Evolutionary conservation across 192 early-diverging fungal species (phyloP), one percentile per base, ranked within the genome.

Genomic region (Coemansia sp.): DNA sequence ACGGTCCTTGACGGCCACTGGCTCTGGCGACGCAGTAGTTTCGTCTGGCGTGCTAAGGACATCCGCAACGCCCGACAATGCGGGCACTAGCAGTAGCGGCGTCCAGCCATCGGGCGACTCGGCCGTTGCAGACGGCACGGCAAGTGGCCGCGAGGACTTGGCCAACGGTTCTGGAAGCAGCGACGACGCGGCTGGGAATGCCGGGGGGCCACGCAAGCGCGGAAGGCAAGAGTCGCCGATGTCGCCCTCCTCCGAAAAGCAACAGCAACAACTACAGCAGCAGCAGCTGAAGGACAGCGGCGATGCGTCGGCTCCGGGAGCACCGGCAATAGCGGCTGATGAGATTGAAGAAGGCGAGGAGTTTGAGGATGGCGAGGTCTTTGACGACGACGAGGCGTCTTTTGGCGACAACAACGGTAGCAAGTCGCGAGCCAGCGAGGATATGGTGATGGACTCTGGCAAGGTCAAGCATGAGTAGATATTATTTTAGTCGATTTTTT

Each of bases 351-450:
- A 68, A 9, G 68, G 68, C 18, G 77, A 80, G 20, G 71, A 68
- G 62, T 71, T 71, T 0, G 77, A 80, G 24, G 76, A 80, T 32
- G 77, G 77, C 42, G 77, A 80, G 29, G 72, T 80, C 16, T 64
- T 78, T 39, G 75, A 78, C 47, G 70, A 78, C 30, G 77, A 79
- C 29, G 71, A 28, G 35, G 47, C 68, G 4, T 14, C 73, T 32
- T 45, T 56, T n/a, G 29, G 34, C 0, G 67, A 42, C 39, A 42
- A 42, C 13, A 42, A 68, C 28, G 52, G 32, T 42, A 52, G 24
- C 54, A 79, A 73, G 58, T 32, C 77, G 62, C 77, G 52, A 23
- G 61, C 60, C 8, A 61, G 62, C 60, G 77, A 80, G 20, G 77
- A 80, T n/a, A 57, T 79, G 20, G 77, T 74, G 18, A 71, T 80